Evolutionary conservation across 164 flowering plant genomes (phyloP).

Genomic region (Liquidambar formosana): DNA sequence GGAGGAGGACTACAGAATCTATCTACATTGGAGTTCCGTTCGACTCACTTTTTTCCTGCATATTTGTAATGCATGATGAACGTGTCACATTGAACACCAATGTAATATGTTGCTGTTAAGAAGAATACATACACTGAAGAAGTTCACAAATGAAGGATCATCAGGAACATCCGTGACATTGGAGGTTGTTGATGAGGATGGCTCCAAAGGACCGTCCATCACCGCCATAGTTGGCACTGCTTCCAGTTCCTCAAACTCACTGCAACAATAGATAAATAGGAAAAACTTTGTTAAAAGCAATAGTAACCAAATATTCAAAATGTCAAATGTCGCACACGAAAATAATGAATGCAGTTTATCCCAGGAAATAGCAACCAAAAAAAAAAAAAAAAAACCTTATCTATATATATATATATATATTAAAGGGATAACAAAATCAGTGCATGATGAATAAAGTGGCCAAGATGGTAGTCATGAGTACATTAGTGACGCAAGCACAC

Average conservation of each 20-base stretch:
- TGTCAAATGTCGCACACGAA: neutral
- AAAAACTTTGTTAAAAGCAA: neutral
- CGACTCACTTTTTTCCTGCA: too few relatives aligned
- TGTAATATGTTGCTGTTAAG: neutral
- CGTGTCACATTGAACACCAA: neutral
- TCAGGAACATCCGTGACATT: slow-evolving; percentile 57
- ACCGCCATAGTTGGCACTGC: slow-evolving; percentile 84
- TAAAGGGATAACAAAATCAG: neutral
- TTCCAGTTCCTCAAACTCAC: slow-evolving; percentile 93
- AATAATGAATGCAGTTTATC: neutral
- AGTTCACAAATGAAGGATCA: slow-evolving; percentile 78
- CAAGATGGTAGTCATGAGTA: neutral
- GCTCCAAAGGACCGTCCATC: slow-evolving; percentile 93
- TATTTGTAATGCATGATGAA: too few relatives aligned
- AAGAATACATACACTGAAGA: slow-evolving; percentile 70
- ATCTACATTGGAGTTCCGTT: too few relatives aligned
- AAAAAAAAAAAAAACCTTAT: too few relatives aligned
- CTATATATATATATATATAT: too few relatives aligned
- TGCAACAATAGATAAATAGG: slow-evolving; percentile 24
- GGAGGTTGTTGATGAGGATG: slow-evolving; percentile 53
- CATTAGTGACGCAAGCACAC: neutral
- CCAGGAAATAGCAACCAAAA: neutral
- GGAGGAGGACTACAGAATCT: too few relatives aligned
- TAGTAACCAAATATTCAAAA: neutral
- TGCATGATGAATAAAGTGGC: neutral